A percentile compares a stretch with the other conserved stretches of the same genome.
These are phyloP conservation scores for Neopestalotiopsis rosae DNA, from an alignment of 2,329 filamentous ascomycete genomes.

Conservation along the genomic window DNA sequence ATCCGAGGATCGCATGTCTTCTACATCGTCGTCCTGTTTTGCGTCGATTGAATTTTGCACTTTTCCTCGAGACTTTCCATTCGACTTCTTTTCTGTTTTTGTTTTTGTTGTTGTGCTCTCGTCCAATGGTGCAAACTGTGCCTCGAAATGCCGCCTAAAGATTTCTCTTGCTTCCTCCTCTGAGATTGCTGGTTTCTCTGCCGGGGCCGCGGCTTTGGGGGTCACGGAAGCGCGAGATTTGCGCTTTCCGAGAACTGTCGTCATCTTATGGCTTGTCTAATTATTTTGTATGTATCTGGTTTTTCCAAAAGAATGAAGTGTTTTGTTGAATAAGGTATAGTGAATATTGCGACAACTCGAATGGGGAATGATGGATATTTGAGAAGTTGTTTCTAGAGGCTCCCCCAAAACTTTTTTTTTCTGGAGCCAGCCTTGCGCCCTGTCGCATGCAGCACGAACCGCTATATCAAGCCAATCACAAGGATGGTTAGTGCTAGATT, in stretches of 20 bases:
- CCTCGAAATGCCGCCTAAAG: slow-evolving; percentile 86
- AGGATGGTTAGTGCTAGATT: neutral
- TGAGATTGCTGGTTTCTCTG: slow-evolving; percentile 33
- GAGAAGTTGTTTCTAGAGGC: neutral
- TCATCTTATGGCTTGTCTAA: slow-evolving; percentile 37
- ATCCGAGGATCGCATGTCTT: slow-evolving; percentile 27
- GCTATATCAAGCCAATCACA: slow-evolving; percentile 1
- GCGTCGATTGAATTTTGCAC: slow-evolving; percentile 25
- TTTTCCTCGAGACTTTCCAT: slow-evolving; percentile 32
- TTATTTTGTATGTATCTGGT: neutral
- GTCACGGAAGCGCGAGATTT: slow-evolving; percentile 41
- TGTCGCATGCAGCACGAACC: neutral
- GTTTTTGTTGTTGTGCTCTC: neutral
- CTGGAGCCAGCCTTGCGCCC: neutral
- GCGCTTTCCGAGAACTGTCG: slow-evolving; percentile 54
- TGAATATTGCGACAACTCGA: neutral
- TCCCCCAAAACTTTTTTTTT: neutral
- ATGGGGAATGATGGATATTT: neutral
- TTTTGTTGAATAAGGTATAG: neutral
- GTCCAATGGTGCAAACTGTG: slow-evolving; percentile 77
- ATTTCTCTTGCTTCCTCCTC: slow-evolving; percentile 70
- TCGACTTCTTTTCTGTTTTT: neutral
- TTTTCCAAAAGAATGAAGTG: neutral
- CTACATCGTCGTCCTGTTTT: slow-evolving; percentile 30
- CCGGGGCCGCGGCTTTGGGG: slow-evolving; percentile 9